phyloP scores from a whole-genome alignment of 2,329 filamentous ascomycete species.

The Dactylellina parvicollis region DNA sequence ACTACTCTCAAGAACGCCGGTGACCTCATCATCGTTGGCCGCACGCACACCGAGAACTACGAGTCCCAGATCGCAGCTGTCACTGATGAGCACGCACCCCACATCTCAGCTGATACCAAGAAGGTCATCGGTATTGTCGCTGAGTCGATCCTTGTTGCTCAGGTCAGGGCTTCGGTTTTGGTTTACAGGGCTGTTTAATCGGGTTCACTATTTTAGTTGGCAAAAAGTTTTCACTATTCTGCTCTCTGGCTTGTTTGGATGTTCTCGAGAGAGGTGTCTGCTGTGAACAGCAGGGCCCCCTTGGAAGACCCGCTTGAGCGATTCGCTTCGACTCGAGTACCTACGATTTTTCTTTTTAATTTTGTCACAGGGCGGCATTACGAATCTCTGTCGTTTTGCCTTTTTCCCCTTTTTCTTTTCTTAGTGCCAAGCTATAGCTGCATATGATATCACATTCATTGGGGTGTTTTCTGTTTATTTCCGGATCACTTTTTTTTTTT shows the following conservation, averaged over 20 bases:
- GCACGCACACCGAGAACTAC: slow-evolving; percentile 61
- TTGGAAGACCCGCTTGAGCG: background rate
- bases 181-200: slow-evolving; percentile 40
- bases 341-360: no score
- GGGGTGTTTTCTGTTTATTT: background rate
- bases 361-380: background rate
- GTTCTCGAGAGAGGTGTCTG: background rate
- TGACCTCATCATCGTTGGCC: slow-evolving; percentile 75
- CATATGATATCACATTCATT: slow-evolving; percentile 18
- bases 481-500: no score
- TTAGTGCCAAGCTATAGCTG: background rate
- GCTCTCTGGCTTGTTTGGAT: background rate
- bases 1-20: slow-evolving; percentile 73
- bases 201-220: no score
- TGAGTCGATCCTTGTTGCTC: slow-evolving; percentile 62
- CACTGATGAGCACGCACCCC: slow-evolving; percentile 54
- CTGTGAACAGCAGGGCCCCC: no score
- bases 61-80: slow-evolving; percentile 53
- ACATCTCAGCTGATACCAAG: slow-evolving; percentile 62
- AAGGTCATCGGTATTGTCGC: slow-evolving; percentile 71
- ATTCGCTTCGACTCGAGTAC: background rate
- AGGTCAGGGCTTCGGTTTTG: slow-evolving; percentile 49
- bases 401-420: no score
- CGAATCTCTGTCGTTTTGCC: no score
- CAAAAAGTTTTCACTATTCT: slow-evolving; percentile 5